Conservation (phyloP, 257 asterid species). For the Paraleonurus japonicus region DNA sequence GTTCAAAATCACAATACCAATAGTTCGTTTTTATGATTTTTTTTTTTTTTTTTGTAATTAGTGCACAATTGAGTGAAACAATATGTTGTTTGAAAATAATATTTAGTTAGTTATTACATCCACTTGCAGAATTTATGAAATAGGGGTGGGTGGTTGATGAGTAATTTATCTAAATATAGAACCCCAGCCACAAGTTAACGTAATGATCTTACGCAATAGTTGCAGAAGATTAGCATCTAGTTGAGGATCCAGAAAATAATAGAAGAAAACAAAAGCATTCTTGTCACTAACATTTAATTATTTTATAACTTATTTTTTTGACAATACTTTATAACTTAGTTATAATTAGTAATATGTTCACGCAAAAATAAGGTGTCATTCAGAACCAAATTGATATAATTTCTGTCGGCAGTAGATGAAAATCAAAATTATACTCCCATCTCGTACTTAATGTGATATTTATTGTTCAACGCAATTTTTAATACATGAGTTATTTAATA, state of each 20-base stretch:
- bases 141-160: slow-evolving; percentile 1
- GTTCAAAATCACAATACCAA: no score
- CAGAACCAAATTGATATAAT: slow-evolving; percentile 25
- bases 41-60: no score
- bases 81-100: no score
- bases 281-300: slow-evolving; percentile 16
- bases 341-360: not conserved
- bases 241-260: slow-evolving; percentile 11
- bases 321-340: slow-evolving; percentile 3
- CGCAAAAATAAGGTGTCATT: slow-evolving; percentile 15
- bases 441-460: no score
- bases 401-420: slow-evolving; percentile 40
- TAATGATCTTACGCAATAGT: slow-evolving; percentile 27
- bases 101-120: not conserved
- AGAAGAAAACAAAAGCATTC: slow-evolving; percentile 24
- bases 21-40: no score
- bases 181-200: slow-evolving; percentile 21
- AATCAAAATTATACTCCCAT: slow-evolving; percentile 6
- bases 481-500: no score
- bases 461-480: no score
- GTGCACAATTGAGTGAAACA: no score
- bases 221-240: slow-evolving; percentile 7
- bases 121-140: not conserved
- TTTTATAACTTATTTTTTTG: not conserved
- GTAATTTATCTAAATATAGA: not conserved